Conservation (phyloP, 345 rosid genomes). For the Acer yangbiense region DNA sequence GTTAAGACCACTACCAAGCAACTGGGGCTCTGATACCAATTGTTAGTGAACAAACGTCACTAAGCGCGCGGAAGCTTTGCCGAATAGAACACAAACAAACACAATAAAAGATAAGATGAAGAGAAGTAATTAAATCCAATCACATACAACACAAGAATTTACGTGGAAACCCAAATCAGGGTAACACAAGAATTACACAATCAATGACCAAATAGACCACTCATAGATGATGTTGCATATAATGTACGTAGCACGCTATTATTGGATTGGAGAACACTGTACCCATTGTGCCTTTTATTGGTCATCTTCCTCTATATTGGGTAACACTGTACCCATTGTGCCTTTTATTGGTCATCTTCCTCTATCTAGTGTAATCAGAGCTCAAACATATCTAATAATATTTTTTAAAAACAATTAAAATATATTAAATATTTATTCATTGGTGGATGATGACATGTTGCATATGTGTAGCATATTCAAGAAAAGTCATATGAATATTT, state of each 20-base stretch:
- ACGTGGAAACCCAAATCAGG: too few relatives aligned
- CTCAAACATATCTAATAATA: background rate
- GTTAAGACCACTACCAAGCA: too few relatives aligned
- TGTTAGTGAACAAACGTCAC: too few relatives aligned
- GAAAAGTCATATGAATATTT: background rate
- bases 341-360: background rate
- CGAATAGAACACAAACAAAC: too few relatives aligned
- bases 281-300: too few relatives aligned
- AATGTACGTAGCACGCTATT: background rate
- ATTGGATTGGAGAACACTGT: background rate
- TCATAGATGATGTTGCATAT: background rate
- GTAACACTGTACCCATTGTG: background rate
- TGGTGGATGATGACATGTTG: background rate
- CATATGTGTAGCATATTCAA: background rate
- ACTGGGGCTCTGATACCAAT: too few relatives aligned
- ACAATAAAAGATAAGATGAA: too few relatives aligned
- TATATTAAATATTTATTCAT: background rate
- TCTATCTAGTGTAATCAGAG: background rate
- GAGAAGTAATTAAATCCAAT: too few relatives aligned
- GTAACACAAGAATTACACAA: background rate
- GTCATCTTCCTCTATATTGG: background rate
- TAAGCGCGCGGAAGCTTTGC: too few relatives aligned
- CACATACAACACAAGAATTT: too few relatives aligned
- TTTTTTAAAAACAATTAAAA: background rate
- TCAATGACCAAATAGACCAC: background rate